These are phyloP conservation scores for Suillus occidentalis DNA, from an alignment of 768 basidiomycete species.

Conservation along the genomic window DNA sequence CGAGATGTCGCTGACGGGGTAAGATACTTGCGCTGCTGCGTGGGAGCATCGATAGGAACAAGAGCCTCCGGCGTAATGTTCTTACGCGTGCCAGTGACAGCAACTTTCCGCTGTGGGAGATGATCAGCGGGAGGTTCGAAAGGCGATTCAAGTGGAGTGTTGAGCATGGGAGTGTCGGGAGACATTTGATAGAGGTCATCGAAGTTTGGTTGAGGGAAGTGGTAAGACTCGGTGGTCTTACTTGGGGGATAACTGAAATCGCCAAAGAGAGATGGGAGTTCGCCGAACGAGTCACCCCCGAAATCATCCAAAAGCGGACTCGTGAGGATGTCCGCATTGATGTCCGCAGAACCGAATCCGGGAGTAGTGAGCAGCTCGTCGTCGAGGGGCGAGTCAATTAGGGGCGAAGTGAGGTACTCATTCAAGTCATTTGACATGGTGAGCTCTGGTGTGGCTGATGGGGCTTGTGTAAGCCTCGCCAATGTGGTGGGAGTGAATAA, in stretches of 20 bases:
- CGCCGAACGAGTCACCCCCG: slow-evolving; percentile 32
- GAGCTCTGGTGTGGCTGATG: slow-evolving; percentile 42
- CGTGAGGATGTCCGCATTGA: slow-evolving; percentile 40
- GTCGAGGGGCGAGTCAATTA: slow-evolving; percentile 48
- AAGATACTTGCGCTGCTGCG: slow-evolving; percentile 73
- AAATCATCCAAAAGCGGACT: slow-evolving; percentile 42
- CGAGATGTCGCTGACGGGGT: slow-evolving; percentile 74
- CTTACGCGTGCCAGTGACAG: slow-evolving; percentile 69
- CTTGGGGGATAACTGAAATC: slow-evolving; percentile 21
- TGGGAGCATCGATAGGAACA: slow-evolving; percentile 75
- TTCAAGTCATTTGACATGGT: slow-evolving; percentile 36
- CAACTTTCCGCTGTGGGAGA: slow-evolving; percentile 32
- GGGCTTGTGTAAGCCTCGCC: background rate
- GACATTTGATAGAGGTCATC: slow-evolving; percentile 48
- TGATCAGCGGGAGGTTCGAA: slow-evolving; percentile 22
- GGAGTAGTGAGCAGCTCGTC: slow-evolving; percentile 46
- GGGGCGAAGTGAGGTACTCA: slow-evolving; percentile 47
- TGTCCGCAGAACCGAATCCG: slow-evolving; percentile 36
- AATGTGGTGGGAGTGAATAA: background rate
- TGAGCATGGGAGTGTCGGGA: slow-evolving; percentile 50
- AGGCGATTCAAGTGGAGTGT: slow-evolving; percentile 35
- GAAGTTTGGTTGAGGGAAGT: slow-evolving; percentile 26
- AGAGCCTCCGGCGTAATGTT: slow-evolving; percentile 64
- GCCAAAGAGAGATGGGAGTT: slow-evolving; percentile 34
- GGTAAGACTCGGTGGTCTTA: slow-evolving; percentile 13